These are phyloP conservation scores for Elsinoe arachidis DNA, from an alignment of 2,329 filamentous ascomycete genomes.

Conservation along the genomic window DNA sequence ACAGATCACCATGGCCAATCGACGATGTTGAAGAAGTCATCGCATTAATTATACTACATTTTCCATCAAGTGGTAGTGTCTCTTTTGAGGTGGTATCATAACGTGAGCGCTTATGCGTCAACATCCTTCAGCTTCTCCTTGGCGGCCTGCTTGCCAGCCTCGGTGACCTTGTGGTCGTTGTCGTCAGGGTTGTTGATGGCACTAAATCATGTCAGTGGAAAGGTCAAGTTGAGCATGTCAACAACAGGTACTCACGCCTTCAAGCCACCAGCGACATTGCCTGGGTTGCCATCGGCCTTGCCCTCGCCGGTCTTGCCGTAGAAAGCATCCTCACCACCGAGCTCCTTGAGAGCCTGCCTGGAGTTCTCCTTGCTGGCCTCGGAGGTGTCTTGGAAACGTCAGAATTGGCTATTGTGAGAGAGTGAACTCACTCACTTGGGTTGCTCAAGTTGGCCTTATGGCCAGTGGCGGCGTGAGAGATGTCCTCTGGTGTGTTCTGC, in stretches of 20 bases:
- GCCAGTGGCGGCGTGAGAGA: conserved; percentile 39
- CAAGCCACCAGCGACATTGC: conserved; percentile 18
- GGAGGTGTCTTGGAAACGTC: conserved; percentile 33
- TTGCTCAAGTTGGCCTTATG: conserved; percentile 44
- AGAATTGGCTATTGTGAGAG: background rate
- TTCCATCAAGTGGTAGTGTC: too few relatives aligned
- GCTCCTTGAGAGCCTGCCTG: conserved; percentile 31
- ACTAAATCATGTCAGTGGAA: background rate
- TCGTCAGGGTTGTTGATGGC: conserved; percentile 17
- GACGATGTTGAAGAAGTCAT: too few relatives aligned
- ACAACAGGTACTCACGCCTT: conserved; percentile 16
- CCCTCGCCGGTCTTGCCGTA: conserved; percentile 35
- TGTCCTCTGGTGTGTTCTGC: conserved; percentile 16
- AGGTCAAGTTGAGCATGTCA: background rate
- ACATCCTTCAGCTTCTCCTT: conserved; percentile 14
- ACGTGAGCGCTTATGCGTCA: too few relatives aligned
- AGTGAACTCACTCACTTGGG: conserved; percentile 19
- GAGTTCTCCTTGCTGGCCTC: conserved; percentile 40
- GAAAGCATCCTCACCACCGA: conserved; percentile 38
- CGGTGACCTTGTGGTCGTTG: conserved; percentile 9
- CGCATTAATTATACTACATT: too few relatives aligned
- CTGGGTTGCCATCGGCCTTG: conserved; percentile 33
- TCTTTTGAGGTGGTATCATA: too few relatives aligned
- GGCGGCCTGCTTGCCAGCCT: conserved; percentile 15
- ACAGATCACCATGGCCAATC: too few relatives aligned